phyloP scores from a whole-genome alignment of 1,139 yeast species.

The Diutina sp. region DNA sequence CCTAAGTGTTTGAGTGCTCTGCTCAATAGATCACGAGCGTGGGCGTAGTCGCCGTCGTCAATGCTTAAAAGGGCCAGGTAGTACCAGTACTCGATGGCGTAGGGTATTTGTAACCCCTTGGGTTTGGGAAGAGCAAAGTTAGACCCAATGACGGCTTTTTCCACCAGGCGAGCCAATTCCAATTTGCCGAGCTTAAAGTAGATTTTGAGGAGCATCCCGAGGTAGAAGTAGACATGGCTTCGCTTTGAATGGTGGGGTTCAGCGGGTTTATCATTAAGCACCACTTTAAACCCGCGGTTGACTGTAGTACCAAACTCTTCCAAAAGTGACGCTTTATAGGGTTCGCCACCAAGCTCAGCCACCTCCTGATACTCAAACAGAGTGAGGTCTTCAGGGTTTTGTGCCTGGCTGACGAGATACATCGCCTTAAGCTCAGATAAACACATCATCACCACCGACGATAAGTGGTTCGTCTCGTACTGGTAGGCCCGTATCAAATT shows the following conservation, averaged over 20 bases:
- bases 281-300: slow-evolving; percentile 64
- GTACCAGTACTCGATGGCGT: slow-evolving; percentile 49
- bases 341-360: slow-evolving; percentile 2
- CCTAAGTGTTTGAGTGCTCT: neutral
- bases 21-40: slow-evolving; percentile 16
- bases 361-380: slow-evolving; percentile 5
- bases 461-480: slow-evolving; percentile 52
- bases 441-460: slow-evolving; percentile 41
- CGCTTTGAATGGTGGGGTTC: slow-evolving; percentile 39
- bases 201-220: slow-evolving; percentile 57
- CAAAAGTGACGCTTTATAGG: slow-evolving; percentile 11
- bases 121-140: slow-evolving; percentile 28
- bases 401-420: slow-evolving; percentile 22
- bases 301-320: slow-evolving; percentile 54
- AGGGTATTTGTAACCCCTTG: slow-evolving; percentile 37
- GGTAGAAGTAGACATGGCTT: slow-evolving; percentile 59
- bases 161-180: slow-evolving; percentile 68
- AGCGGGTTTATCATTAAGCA: slow-evolving; percentile 65
- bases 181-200: slow-evolving; percentile 60
- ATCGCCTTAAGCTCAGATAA: slow-evolving; percentile 44
- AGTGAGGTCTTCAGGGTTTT: slow-evolving; percentile 7
- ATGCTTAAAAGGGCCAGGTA: slow-evolving; percentile 52
- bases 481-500: slow-evolving; percentile 42
- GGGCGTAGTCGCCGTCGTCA: slow-evolving; percentile 45
- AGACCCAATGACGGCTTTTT: slow-evolving; percentile 57